Evolutionary conservation across 2,329 filamentous ascomycete genomes (phyloP), one percentile per base, ranked within the genome.

Genomic region (Byssochlamys sp.): DNA sequence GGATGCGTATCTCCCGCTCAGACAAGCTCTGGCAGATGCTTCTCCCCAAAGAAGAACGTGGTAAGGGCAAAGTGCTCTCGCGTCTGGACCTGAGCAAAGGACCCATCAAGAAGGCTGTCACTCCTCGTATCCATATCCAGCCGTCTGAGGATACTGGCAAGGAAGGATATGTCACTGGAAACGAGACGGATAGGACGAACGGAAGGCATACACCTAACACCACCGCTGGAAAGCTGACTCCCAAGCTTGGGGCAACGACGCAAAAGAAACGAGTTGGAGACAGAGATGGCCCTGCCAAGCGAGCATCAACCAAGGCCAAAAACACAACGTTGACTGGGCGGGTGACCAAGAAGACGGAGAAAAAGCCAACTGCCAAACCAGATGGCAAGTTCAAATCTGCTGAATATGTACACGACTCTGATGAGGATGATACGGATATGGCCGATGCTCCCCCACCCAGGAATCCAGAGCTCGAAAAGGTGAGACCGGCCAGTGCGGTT

Each of bases 1-100:
- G 84, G 55, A 77, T 82, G 70, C 77, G 84, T 28, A 72, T 86
- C 19, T 78, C 80, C 5, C 81, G 81, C 61, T 77, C 80, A 39
- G 84, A 86, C 65, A 80, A 80, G 65, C 71, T 83, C 24, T 87
- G 84, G 84, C 83, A 87, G 70, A 76, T 76, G 62, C 73, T 87
- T 58, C 75, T 86, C 57, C 82, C 82, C 6, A 78, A 78, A 63
- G 78, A 82, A 54, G 83, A 86, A 64, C 78, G 84, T 61, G 81
- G 81, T 51, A 84, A 85, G 65, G 84, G 84, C 53, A 84, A 81
- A 60, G 76, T 78, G 45, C 71, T 86, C 31, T 86, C 84, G 49
- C 80, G 79, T 57, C 76, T 85, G 58, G 80, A 84, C 59, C 75
- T 84, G 39, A 67, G 65, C 54, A 71, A 65, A 51, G 73, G 73